Evolutionary conservation across 331 rosid species (phyloP).

Genomic region (Pyracantha coccinea): DNA sequence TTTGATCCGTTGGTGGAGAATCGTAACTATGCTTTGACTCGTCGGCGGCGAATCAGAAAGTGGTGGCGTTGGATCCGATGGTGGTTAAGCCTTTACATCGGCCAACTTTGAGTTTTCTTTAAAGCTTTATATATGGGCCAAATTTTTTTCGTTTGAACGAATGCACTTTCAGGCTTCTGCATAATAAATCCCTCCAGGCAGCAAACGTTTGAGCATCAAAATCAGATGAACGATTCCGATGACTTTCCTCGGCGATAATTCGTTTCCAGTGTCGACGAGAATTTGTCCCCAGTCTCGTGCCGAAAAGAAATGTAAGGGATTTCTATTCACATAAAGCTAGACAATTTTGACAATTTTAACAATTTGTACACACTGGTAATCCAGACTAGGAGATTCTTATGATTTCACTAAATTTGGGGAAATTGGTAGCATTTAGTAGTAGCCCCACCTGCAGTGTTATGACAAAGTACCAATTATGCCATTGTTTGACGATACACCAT

Average conservation of each 20-base stretch:
- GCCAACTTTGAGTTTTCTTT: too few relatives aligned
- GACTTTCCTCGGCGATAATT: background rate
- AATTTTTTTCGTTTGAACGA: background rate
- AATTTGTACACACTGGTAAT: background rate
- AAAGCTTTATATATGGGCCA: too few relatives aligned
- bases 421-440: background rate
- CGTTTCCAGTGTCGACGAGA: too few relatives aligned
- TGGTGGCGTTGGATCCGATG: too few relatives aligned
- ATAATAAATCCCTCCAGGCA: background rate
- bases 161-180: background rate
- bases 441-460: background rate
- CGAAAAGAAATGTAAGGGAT: background rate
- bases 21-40: too few relatives aligned
- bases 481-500: background rate
- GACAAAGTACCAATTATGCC: background rate
- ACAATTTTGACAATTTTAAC: too few relatives aligned
- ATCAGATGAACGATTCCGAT: background rate
- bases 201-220: background rate
- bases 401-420: background rate
- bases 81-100: too few relatives aligned
- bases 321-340: background rate
- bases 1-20: too few relatives aligned
- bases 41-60: too few relatives aligned
- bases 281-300: background rate
- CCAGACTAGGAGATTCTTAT: background rate